Base-by-base conservation (phyloP, 1,284 basidiomycete species). In the Puccinia coronata region DNA sequence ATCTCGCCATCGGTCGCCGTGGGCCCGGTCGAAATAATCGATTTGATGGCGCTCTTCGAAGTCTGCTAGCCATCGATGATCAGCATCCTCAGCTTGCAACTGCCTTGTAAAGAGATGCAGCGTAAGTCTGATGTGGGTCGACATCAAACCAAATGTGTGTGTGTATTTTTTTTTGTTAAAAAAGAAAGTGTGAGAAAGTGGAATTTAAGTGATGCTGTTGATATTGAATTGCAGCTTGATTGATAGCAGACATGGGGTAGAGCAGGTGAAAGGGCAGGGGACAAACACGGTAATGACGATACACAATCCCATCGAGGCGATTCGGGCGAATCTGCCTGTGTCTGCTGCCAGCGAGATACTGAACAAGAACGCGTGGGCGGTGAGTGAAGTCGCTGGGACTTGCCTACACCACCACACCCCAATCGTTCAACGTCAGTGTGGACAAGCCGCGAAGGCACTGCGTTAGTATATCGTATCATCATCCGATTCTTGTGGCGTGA, bases 61-160 rank as follows among this genome's bases (percentile, higher is more conserved):
- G 41, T 82, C 82, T 31, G 70, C 23, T 28, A 82, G 59, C 82
- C 82, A 82, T 34, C 61, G 28, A 61, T 80, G 78, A 55, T 82
- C 82, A 0, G 82, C 82, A 43, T 80, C 82, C 55, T 73, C 69
- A 20, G 82, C 82, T 82, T 82, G 82, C n/a, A 82, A 71, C 49
- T 82, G 82, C 49, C 82, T 80, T 39, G 82, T 82, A 43, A 82
- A 82, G 49, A 82, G 70, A 69, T 82, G 82, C 55, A 81, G 36
- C 16, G 78, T 76, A 34, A 82, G 43, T n/a, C 71, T 73, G 71
- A 6, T 47, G 8, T 8, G 16, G 9, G n/a, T n/a, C n/a, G n/a
- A 47, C 43, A 47, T 8, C 43, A 47, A 47, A 47, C 9, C 16
- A 47, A 47, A 8, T 47, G 51, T n/a, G 51, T 6, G 5, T 16